Percentiles rank a stretch among this genome's conserved stretches.
Conservation (phyloP, 352 stramenopile genomes). For the Pythium pyrilobum region DNA sequence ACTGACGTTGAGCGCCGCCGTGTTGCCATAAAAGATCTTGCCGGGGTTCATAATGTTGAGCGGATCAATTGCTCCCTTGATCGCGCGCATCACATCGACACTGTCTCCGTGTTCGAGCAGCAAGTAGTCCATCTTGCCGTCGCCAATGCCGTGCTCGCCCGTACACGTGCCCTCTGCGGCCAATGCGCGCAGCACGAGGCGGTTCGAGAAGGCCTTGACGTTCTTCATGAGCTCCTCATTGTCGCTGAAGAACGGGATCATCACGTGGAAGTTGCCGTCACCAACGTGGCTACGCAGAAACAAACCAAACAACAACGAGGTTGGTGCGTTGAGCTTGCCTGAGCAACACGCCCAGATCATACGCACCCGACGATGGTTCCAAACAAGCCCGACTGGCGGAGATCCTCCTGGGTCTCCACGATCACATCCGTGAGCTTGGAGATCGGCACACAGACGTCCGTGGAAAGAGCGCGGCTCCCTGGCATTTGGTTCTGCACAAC, state of each 20-base stretch:
- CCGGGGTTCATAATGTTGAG: slow-evolving; percentile 97
- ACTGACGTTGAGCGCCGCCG: slow-evolving; percentile 11
- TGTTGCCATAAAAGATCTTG: slow-evolving; percentile 90
- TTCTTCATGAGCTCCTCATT: slow-evolving; percentile 82
- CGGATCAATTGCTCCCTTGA: slow-evolving; percentile 95
- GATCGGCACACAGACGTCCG: slow-evolving; percentile 97
- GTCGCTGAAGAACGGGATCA: slow-evolving; percentile 89
- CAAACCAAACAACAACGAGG: too few relatives aligned
- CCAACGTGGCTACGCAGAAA: slow-evolving; percentile 60
- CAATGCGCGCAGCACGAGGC: slow-evolving; percentile 80
- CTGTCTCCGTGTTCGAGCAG: slow-evolving; percentile 85
- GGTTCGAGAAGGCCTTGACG: slow-evolving; percentile 87
- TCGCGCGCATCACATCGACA: slow-evolving; percentile 90
- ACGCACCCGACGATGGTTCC: slow-evolving; percentile 88
- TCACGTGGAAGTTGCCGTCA: slow-evolving; percentile 98
- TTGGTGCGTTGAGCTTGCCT: too few relatives aligned
- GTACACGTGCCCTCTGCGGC: slow-evolving; percentile 95
- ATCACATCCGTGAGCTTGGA: slow-evolving; percentile 92
- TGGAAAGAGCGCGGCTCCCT: slow-evolving; percentile 83
- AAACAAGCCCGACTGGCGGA: slow-evolving; percentile 85
- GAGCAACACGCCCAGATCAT: too few relatives aligned
- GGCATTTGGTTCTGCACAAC: slow-evolving; percentile 58
- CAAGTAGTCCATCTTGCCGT: slow-evolving; percentile 15
- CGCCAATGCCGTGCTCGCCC: slow-evolving; percentile 90
- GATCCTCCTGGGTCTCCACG: slow-evolving; percentile 87